Base-by-base conservation (phyloP, 164 flowering plant species). In the Liquidambar formosana region DNA sequence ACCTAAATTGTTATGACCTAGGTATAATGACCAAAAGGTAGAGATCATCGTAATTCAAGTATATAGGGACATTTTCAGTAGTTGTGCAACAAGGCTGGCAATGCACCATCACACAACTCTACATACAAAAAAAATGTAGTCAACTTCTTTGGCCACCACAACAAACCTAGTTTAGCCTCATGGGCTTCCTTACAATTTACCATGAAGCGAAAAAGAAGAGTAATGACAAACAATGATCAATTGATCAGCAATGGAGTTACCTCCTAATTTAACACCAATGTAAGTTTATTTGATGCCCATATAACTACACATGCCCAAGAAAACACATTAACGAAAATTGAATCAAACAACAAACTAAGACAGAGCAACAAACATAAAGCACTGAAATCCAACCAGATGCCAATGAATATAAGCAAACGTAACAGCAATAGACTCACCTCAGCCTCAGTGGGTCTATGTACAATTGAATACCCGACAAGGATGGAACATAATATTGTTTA, bases 401-500 rank as follows among this genome's bases (percentile, higher is more conserved):
- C 28, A 58, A 49, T 19, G 15, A 63, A n/a, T 19, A 61, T n/a
- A 27, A 26, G 16, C 11, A 59, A 61, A 16, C 1, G 64, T 47
- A 47, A 23, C 16, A 45, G 10, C 28, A 57, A 19, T 33, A 63
- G 19, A 58, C 77, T 79, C 66, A 87, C 89, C 88, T 83, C 47
- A 49, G 64, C 63, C 73, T 75, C 28, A 21, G 62, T 6, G 88
- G 85, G 64, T 90, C 88, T 5, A 78, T 70, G 67, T 87, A 89
- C 65, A 91, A 69, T 69, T 91, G 96, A 51, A 91, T 86, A 63
- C 83, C 93, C 0, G 96, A 91, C 72, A 91, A 75, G 59, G 63
- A 87, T 3, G 96, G 96, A 61, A 82, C 87, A 76, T 91, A 89
- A 46, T 91, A 89, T 70, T 91, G 96, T 64, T 70, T 73, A 61